Evolutionary conservation across 768 basidiomycete genomes (phyloP).

Genomic region (Chalciporus sphaerocephalus): DNA sequence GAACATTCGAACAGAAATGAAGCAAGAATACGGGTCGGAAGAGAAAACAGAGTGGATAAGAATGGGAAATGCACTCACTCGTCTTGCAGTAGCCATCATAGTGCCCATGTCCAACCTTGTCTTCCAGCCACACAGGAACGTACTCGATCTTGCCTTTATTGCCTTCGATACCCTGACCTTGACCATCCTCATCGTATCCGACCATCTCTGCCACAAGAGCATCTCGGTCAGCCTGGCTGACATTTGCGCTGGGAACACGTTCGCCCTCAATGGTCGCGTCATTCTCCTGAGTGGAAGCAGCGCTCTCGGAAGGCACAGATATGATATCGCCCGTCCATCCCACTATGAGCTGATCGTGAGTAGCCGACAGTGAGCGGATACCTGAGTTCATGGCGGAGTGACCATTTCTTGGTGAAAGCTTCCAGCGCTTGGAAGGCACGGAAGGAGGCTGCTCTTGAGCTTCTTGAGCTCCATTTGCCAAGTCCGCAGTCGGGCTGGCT

Average conservation of each 20-base stretch:
- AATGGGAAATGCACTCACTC: slow-evolving; percentile 50
- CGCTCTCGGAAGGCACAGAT: slow-evolving; percentile 36
- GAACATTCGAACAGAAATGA: not conserved
- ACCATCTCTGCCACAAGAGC: slow-evolving; percentile 63
- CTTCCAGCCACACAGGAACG: slow-evolving; percentile 88
- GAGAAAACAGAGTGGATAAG: not conserved
- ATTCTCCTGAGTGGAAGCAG: slow-evolving; percentile 27
- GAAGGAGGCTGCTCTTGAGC: slow-evolving; percentile 8
- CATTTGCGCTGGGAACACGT: slow-evolving; percentile 42
- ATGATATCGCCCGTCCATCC: slow-evolving; percentile 93
- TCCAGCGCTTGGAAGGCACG: slow-evolving; percentile 50
- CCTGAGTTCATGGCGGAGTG: slow-evolving; percentile 96
- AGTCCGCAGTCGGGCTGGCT: slow-evolving; percentile 26
- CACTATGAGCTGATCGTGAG: slow-evolving; percentile 87
- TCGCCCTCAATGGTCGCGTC: slow-evolving; percentile 13
- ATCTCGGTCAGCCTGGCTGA: slow-evolving; percentile 59
- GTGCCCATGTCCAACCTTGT: slow-evolving; percentile 85
- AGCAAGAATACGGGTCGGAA: not conserved
- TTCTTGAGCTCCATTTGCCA: slow-evolving; percentile 3
- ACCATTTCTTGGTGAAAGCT: slow-evolving; percentile 73
- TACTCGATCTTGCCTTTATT: slow-evolving; percentile 59
- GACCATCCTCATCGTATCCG: slow-evolving; percentile 42
- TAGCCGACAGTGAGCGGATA: slow-evolving; percentile 75
- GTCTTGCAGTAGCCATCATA: slow-evolving; percentile 98
- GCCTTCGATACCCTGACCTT: slow-evolving; percentile 45